A percentile compares a stretch with the other conserved stretches of the same genome.
Evolutionary conservation across 2,329 filamentous ascomycete species (phyloP).

Genomic region (Colletotrichum endophyticum): DNA sequence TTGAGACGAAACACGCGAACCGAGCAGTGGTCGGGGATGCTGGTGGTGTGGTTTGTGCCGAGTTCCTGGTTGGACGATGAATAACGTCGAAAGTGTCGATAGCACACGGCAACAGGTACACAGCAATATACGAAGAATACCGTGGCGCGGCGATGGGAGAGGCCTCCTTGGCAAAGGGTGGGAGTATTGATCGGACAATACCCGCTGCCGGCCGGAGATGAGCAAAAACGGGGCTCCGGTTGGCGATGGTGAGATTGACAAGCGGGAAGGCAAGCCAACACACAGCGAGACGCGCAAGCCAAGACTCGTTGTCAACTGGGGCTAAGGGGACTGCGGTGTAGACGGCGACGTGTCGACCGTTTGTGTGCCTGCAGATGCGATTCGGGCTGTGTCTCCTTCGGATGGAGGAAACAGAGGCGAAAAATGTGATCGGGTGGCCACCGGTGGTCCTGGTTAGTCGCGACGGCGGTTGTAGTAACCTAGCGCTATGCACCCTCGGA

Average conservation of each 20-base stretch:
- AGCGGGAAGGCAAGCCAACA: background rate
- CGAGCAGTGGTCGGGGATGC: constrained; percentile 9
- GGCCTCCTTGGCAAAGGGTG: constrained; percentile 3
- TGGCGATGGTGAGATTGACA: background rate
- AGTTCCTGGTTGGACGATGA: background rate
- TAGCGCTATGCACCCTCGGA: background rate
- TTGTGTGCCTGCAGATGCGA: background rate
- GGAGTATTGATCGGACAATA: background rate
- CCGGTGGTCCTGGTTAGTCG: background rate
- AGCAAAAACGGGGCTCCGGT: background rate
- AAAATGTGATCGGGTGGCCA: background rate
- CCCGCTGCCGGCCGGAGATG: background rate
- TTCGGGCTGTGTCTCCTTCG: background rate
- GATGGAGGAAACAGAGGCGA: background rate
- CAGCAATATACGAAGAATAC: background rate
- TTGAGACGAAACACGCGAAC: constrained; percentile 21
- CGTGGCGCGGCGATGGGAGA: background rate
- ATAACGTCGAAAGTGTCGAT: background rate
- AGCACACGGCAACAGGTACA: background rate
- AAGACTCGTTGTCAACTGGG: background rate
- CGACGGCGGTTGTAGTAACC: constrained; percentile 12
- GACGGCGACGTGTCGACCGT: background rate
- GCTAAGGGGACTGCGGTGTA: background rate
- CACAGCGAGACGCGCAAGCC: background rate
- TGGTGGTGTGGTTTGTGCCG: background rate